Evolutionary conservation across 129 eudicot species (phyloP).

Genomic region (Silybum marianum): DNA sequence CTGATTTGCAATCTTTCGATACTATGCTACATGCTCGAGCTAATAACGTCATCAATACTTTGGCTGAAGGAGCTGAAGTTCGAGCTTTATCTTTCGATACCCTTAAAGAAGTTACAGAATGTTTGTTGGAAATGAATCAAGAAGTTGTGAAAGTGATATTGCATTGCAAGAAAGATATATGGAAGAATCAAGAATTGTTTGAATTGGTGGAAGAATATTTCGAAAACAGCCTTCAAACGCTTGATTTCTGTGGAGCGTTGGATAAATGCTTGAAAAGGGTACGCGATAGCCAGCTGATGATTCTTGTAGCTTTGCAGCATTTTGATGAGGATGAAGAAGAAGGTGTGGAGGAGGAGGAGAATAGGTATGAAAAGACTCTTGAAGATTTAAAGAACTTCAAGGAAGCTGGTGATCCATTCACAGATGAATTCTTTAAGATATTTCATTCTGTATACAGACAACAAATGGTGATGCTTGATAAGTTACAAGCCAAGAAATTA

Average conservation of each 20-base stretch:
- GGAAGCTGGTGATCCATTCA: conserved; percentile 77
- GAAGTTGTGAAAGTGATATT: conserved; percentile 85
- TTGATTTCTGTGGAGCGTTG: conserved; percentile 79
- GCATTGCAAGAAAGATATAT: conserved; percentile 84
- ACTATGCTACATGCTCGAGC: conserved; percentile 74
- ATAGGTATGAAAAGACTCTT: conserved; percentile 51
- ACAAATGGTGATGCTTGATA: conserved; percentile 77
- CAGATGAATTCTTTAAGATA: conserved; percentile 68
- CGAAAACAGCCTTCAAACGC: conserved; percentile 74
- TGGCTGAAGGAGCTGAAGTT: conserved; percentile 79
- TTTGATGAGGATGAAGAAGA: conserved; percentile 60
- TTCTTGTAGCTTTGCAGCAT: conserved; percentile 73
- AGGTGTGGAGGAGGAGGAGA: conserved; percentile 45
- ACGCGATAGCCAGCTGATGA: conserved; percentile 64
- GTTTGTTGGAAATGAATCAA: conserved; percentile 84
- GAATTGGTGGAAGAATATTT: conserved; percentile 86
- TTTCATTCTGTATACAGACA: conserved; percentile 75
- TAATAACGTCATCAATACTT: conserved; percentile 56
- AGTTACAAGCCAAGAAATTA: conserved; percentile 57
- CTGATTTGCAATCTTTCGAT: conserved; percentile 72
- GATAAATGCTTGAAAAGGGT: conserved; percentile 75
- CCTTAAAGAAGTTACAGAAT: conserved; percentile 72
- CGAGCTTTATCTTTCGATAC: conserved; percentile 82
- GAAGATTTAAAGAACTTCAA: conserved; percentile 74
- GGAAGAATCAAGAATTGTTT: conserved; percentile 82